Evolutionary conservation across 805 yeast species (phyloP), one percentile per base, ranked within the genome.

Genomic region (Saccharomyces jurei): DNA sequence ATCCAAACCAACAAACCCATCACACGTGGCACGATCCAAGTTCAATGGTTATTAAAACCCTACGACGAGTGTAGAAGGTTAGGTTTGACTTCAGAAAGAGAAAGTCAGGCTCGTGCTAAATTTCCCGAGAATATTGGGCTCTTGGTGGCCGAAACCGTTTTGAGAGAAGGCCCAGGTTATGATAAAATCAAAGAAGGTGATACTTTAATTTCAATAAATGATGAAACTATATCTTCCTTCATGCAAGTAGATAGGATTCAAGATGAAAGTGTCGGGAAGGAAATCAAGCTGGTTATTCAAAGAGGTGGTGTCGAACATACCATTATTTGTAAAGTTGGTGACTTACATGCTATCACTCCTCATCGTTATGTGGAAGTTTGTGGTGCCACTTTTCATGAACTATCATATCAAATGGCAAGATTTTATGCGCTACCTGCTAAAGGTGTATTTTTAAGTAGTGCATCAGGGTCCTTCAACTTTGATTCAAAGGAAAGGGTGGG

Each of bases 1-100:
- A 71, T 90, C 26, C 96, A 87, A 68, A 63, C 71, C 2, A 65
- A 70, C 0, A 54, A 68, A 49, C 82, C 84, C 0, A 82, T 91
- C 46, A 82, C 95, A 0, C 80, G 97, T 72, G 97, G 97, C 58
- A 90, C 95, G 1, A 87, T 91, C 54, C 97, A 91, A 71, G 89
- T 85, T 2, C 96, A 88, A 63, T 91, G 96, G 96, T 71, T 80
- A 49, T 73, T 90, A 60, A 86, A 83, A 63, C 96, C 97, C 0
- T 91, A 80, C 64, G 97, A 91, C 63, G 95, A 88, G 69, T 91
- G 97, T 74, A 80, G 87, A 63, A 79, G 97, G 63, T 76, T 91
- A 54, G 97, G 97, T 0, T 76, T 91, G 50, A 81, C 89, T 2
- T 73, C 81, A 1, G 92, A 82, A 47, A 84, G 86, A 9, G 97